These are phyloP conservation scores for Hymenoscyphus fructigenus DNA, from an alignment of 2,329 filamentous ascomycete species.

Conservation along the genomic window DNA sequence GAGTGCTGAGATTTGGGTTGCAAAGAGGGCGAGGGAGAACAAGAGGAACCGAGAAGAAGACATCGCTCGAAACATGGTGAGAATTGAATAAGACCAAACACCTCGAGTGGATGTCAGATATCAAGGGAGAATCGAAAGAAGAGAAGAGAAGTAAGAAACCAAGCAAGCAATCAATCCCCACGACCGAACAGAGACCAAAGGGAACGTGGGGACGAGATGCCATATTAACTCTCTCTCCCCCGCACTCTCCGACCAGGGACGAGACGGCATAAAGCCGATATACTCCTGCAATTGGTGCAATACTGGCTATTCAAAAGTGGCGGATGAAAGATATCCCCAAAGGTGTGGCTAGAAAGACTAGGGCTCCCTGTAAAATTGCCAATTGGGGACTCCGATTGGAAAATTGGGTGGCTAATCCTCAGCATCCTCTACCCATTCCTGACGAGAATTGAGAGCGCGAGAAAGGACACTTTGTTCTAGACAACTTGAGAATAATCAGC, in stretches of 20 bases:
- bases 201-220: no score
- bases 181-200: no score
- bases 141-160: not conserved
- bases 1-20: constrained; percentile 11
- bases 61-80: not conserved
- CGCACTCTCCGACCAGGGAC: no score
- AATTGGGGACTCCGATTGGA: not conserved
- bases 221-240: no score
- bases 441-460: no score
- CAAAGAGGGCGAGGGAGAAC: not conserved
- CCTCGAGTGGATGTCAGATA: not conserved
- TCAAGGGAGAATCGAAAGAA: not conserved
- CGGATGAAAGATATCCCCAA: not conserved
- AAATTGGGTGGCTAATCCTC: not conserved
- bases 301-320: not conserved
- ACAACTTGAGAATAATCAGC: not conserved
- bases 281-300: no score
- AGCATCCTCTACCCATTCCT: not conserved
- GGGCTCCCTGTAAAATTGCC: not conserved
- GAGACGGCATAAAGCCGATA: no score
- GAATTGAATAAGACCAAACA: not conserved
- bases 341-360: not conserved
- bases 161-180: no score
- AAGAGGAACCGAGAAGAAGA: not conserved
- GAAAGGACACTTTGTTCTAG: no score